A percentile compares a stretch with the other conserved stretches of the same genome.
phyloP scores from a whole-genome alignment of 148 eudicot species.

The Rhododendron henanense region DNA sequence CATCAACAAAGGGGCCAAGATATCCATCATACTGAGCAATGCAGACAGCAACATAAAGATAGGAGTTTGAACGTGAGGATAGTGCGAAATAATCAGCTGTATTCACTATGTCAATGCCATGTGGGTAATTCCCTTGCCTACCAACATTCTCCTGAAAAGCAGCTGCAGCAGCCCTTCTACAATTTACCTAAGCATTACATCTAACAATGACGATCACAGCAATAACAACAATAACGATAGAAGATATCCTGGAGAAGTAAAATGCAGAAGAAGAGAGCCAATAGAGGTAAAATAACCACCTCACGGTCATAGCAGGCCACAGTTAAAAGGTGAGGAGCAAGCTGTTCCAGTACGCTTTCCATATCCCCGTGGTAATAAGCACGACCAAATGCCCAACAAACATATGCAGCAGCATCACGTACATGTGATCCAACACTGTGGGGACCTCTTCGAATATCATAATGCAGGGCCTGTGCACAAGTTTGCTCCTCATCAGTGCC shows the following conservation, averaged over 20 bases:
- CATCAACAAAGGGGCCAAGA: slow-evolving; percentile 83
- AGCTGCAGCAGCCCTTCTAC: slow-evolving; percentile 99
- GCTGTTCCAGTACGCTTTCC: slow-evolving; percentile 68
- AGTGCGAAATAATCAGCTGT: slow-evolving; percentile 95
- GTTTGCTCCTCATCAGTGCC: background rate
- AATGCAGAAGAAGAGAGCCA: slow-evolving; percentile 13
- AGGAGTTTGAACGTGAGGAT: slow-evolving; percentile 77
- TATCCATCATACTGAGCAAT: slow-evolving; percentile 94
- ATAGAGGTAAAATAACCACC: slow-evolving; percentile 34
- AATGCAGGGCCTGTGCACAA: slow-evolving; percentile 11
- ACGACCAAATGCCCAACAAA: slow-evolving; percentile 99
- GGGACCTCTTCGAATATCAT: slow-evolving; percentile 36
- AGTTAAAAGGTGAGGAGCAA: slow-evolving; percentile 86
- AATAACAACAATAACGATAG: background rate
- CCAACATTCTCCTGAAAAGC: slow-evolving; percentile 99
- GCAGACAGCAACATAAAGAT: slow-evolving; percentile 72
- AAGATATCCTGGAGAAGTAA: background rate
- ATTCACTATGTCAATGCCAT: slow-evolving; percentile 97
- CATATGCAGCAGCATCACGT: slow-evolving; percentile 99
- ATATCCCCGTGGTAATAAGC: slow-evolving; percentile 83
- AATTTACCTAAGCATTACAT: slow-evolving; percentile 63
- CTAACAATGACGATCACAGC: background rate
- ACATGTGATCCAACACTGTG: slow-evolving; percentile 99
- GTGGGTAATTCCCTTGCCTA: slow-evolving; percentile 90
- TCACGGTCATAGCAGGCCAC: slow-evolving; percentile 99